Percentiles rank a stretch among this genome's conserved stretches.
Conservation (phyloP, 208 protist species). For the Leishmania arabica region DNA sequence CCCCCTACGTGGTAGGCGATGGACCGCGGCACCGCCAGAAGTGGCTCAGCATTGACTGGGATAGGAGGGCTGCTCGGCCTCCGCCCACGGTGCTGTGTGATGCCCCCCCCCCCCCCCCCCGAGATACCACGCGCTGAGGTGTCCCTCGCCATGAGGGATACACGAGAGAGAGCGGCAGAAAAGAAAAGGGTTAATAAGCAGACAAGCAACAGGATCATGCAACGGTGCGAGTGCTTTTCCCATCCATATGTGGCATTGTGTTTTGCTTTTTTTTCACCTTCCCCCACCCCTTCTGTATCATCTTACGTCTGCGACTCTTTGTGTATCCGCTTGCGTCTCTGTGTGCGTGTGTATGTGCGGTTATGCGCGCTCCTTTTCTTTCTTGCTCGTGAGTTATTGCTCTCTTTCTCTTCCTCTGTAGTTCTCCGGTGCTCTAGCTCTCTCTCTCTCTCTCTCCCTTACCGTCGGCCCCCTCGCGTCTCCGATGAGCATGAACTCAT, state of each 20-base stretch:
- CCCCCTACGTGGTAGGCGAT: background rate
- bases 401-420: background rate
- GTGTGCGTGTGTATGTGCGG: background rate
- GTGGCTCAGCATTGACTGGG: background rate
- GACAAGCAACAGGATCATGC: background rate
- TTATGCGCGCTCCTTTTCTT: background rate
- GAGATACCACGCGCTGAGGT: too few relatives aligned
- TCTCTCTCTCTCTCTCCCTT: background rate
- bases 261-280: background rate
- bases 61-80: background rate
- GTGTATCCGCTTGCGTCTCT: background rate
- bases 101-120: too few relatives aligned
- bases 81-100: too few relatives aligned
- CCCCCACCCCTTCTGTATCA: too few relatives aligned
- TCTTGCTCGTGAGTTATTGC: background rate
- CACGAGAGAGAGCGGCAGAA: too few relatives aligned
- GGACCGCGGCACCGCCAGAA: background rate
- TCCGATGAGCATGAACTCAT: background rate
- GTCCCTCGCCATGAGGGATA: too few relatives aligned
- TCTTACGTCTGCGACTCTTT: background rate
- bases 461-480: too few relatives aligned
- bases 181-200: background rate
- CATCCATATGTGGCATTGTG: background rate
- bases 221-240: background rate
- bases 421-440: background rate